Evolutionary conservation across 805 yeast genomes (phyloP), one percentile per base, ranked within the genome.

Genomic region (Yarrowia sp.): DNA sequence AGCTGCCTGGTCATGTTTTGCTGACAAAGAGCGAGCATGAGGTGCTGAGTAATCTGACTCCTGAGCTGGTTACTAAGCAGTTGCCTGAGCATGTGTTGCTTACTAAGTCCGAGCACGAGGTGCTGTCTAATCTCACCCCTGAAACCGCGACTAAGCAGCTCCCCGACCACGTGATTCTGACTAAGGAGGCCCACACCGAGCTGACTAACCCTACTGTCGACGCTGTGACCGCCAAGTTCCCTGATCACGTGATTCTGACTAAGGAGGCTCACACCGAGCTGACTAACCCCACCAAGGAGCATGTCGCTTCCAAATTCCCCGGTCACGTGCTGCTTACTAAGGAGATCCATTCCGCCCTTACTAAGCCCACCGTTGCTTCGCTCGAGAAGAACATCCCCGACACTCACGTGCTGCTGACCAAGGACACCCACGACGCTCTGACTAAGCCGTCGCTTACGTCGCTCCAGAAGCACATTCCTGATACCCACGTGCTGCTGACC

Each of bases 391-490:
- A 44, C 8, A 9, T 44, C 17, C 48, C 48, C 18, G 48, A 44
- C 28, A 35, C 38, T 41, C 33, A 44, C 18, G 48, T 44, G 15
- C 11, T 44, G 15, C 33, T 44, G 8, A 22, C 48, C 48, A 44
- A 44, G 33, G 10, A 22, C 14, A 33, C 4, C 3, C 44, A 41
- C 15, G 4, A 2, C 3, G 15, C 44, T 41, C 18, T 47, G n/a
- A n/a, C 9, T 22, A 22, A 58, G 11, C 73, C 75, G 1, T 38
- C 68, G 3, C 60, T 47, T 55, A 67, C 68, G 6, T 69, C 68
- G 33, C 42, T 69, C 32, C 15, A 55, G 15, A n/a, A 38, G 15
- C 5, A 38, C 15, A 7, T 38, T 8, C 42, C 42, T 14, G 42
- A 17, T 22, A 22, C 28, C 38, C 33, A 36, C 15, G 58, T 50